A percentile compares a stretch with the other conserved stretches of the same genome.
These are phyloP conservation scores for Boletus sp. DNA, from an alignment of 1,284 basidiomycete genomes.

Conservation along the genomic window DNA sequence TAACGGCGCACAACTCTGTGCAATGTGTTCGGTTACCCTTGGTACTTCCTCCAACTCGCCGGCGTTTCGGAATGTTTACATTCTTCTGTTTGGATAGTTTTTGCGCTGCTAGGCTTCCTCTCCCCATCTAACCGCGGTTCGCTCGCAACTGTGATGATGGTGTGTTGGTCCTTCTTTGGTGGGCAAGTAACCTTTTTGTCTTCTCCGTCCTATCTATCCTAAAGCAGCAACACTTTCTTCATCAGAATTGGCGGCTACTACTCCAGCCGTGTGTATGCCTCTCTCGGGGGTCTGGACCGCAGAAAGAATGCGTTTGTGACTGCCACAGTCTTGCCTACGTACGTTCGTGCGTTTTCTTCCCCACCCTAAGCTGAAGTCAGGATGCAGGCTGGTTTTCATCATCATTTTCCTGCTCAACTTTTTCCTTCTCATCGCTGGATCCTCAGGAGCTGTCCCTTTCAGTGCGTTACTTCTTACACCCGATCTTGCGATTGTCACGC, in stretches of 20 bases:
- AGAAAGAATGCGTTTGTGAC: constrained; percentile 87
- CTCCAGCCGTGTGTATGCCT: constrained; percentile 81
- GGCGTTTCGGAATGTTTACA: constrained; percentile 7
- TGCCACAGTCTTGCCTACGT: constrained; percentile 87
- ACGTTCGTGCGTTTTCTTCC: constrained; percentile 27
- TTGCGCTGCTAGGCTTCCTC: constrained; percentile 96
- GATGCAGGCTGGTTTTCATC: constrained; percentile 68
- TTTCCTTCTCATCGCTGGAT: constrained; percentile 81
- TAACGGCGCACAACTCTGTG: constrained; percentile 86
- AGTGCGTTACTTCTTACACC: constrained; percentile 44
- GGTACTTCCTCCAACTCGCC: constrained; percentile 40
- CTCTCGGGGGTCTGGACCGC: constrained; percentile 79
- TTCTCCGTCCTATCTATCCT: neutral
- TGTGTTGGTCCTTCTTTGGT: constrained; percentile 95
- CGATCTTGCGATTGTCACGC: neutral
- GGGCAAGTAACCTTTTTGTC: constrained; percentile 42
- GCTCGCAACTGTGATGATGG: constrained; percentile 94
- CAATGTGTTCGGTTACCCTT: constrained; percentile 89
- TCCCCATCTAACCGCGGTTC: constrained; percentile 96
- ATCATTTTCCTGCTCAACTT: constrained; percentile 86
- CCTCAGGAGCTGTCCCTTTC: constrained; percentile 96
- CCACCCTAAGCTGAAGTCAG: constrained; percentile 1
- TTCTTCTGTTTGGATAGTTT: constrained; percentile 52
- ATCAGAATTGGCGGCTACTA: constrained; percentile 84
- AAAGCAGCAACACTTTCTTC: neutral